Base-by-base conservation (phyloP, 306 rosid genomes). In the Ochetophila trinervis region DNA sequence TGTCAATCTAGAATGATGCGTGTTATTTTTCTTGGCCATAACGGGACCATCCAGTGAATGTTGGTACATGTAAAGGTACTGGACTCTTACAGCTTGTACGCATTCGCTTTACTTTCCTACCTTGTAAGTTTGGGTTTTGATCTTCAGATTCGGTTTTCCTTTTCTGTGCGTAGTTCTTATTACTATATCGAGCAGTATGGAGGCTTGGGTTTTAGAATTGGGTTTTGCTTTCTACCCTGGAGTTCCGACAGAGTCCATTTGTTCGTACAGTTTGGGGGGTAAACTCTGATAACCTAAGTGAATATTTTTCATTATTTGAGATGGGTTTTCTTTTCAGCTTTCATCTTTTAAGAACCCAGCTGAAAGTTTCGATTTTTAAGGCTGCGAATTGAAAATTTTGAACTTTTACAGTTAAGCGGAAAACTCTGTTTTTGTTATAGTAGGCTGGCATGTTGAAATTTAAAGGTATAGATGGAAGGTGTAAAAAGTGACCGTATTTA, bases 291-390 rank as follows among this genome's bases (percentile, higher is more conserved):
- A 62, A 67, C 30, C 57, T 69, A 24, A 8, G 58, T 72, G 53
- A 65, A 30, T 51, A 8, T 40, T 45, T 51, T 34, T 17, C 55
- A 37, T 14, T 65, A 72, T 73, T 63, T 63, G 64, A 67, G 37
- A 5, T 67, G 51, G 78, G 67, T 69, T 79, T 79, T 74, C 42
- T 69, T 81, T 73, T 53, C 40, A 30, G 68, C 15, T 52, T 61
- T 53, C 65, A 58, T 63, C 14, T 62, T 57, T 62, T 45, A 4
- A 24, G 37, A 75, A 48, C 62, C 72, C 64, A 34, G 68, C 42
- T 62, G 76, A 49, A 60, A 47, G 59, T 70, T 42, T 70, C 80
- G 73, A 50, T 36, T 67, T 78, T n/a, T 16, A 19, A 3, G 54
- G 24, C 51, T 7, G 55, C 47, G 47, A 63, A 52, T n/a, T 57